Evolutionary conservation across 441 rosid species (phyloP).

Genomic region (Omphalea diandra): DNA sequence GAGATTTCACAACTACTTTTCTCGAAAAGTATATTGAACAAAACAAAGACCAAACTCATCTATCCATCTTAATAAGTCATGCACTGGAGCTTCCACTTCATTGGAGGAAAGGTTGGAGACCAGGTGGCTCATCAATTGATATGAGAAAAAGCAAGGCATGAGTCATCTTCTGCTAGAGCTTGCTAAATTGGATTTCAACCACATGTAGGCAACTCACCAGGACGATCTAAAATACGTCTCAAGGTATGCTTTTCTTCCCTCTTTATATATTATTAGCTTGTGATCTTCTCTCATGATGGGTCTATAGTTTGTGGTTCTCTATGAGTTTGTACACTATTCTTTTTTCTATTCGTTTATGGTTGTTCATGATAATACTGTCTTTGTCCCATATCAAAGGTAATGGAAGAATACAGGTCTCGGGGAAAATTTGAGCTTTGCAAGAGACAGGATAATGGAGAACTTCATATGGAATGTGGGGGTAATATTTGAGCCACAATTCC

Average conservation of each 20-base stretch:
- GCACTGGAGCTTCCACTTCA: constrained; percentile 29
- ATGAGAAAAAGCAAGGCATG: constrained; percentile 1
- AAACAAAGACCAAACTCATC: too few relatives aligned
- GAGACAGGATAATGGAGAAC: neutral
- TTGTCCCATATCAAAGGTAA: too few relatives aligned
- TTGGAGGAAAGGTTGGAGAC: constrained; percentile 28
- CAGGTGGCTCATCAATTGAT: constrained; percentile 23
- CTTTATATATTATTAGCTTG: too few relatives aligned
- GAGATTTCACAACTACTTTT: constrained; percentile 9
- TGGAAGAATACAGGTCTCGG: neutral
- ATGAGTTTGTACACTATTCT: too few relatives aligned
- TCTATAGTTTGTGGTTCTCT: too few relatives aligned
- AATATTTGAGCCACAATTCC: too few relatives aligned
- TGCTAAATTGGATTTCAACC: constrained; percentile 31
- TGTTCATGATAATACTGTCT: too few relatives aligned
- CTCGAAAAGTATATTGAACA: constrained; percentile 2
- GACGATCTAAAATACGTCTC: too few relatives aligned
- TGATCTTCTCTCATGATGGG: too few relatives aligned
- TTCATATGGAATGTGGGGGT: neutral
- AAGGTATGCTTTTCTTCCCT: constrained; percentile 1
- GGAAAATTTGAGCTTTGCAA: neutral
- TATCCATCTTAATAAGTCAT: neutral
- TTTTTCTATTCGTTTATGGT: too few relatives aligned
- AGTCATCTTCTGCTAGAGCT: constrained; percentile 19
- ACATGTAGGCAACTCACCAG: constrained; percentile 20